Percentiles rank a stretch among this genome's conserved stretches.
Conservation (phyloP, 208 protist genomes). For the Trypanosoma melophagium region DNA sequence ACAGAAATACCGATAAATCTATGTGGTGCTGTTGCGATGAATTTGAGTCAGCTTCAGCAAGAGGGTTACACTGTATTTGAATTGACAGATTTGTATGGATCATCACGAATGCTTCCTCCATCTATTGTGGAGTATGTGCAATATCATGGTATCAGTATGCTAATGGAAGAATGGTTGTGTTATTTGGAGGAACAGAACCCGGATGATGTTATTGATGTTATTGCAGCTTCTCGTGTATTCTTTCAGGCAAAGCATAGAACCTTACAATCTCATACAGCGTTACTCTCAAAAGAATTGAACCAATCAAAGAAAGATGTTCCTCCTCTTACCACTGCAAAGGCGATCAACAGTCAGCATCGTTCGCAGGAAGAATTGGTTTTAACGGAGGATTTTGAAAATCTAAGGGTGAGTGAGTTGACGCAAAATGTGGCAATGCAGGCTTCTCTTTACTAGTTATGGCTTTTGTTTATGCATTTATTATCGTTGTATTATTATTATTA, state of each 20-base stretch:
- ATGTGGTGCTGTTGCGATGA: background rate
- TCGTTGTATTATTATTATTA: too few species aligned
- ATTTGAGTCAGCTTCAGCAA: background rate
- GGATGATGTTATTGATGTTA: background rate
- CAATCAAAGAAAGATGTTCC: too few species aligned
- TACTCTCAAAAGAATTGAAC: too few species aligned
- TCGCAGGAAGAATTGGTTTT: too few species aligned
- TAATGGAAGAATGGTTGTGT: slow-evolving; percentile 2
- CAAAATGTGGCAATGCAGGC: too few species aligned
- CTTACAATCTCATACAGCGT: background rate
- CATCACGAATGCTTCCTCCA: background rate
- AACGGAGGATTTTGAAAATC: too few species aligned
- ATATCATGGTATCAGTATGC: background rate
- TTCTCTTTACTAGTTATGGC: too few species aligned
- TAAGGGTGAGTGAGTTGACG: too few species aligned
- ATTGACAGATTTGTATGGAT: background rate
- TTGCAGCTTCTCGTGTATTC: background rate
- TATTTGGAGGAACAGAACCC: background rate
- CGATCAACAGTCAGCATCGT: too few species aligned
- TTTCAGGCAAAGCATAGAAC: background rate
- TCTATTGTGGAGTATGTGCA: background rate
- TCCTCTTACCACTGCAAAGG: too few species aligned
- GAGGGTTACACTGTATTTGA: background rate
- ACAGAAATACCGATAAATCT: background rate
- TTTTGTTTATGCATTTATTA: too few species aligned